These are phyloP conservation scores for Gastrolobium bilobum DNA, from an alignment of 306 rosid species.

Conservation along the genomic window DNA sequence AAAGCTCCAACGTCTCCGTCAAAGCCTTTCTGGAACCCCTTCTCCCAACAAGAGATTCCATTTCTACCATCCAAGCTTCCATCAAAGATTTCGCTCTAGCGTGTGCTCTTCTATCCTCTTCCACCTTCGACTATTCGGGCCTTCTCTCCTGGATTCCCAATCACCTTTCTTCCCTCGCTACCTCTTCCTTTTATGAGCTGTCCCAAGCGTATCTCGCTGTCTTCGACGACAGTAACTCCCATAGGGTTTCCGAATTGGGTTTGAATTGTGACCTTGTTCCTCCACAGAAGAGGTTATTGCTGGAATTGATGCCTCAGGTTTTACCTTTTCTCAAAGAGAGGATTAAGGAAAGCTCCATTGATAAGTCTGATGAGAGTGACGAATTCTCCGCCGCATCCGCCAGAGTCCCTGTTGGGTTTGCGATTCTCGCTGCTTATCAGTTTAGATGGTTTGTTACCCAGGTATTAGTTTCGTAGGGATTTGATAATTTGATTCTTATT, in stretches of 20 bases:
- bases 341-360: constrained; percentile 79
- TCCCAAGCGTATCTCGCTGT: constrained; percentile 57
- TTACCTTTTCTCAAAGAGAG: constrained; percentile 70
- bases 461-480: constrained; percentile 53
- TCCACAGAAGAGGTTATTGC: constrained; percentile 64
- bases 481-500: not conserved
- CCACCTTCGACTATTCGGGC: constrained; percentile 55
- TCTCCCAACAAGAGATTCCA: constrained; percentile 47
- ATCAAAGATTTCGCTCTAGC: constrained; percentile 76
- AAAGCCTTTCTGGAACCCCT: constrained; percentile 73
- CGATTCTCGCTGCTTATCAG: constrained; percentile 82
- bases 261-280: constrained; percentile 51
- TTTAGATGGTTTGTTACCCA: constrained; percentile 91
- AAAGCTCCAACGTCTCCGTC: constrained; percentile 58
- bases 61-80: constrained; percentile 48
- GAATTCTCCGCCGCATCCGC: constrained; percentile 89
- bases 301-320: constrained; percentile 75
- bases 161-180: constrained; percentile 60
- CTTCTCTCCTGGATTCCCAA: constrained; percentile 81
- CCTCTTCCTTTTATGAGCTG: constrained; percentile 58
- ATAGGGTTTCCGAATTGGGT: constrained; percentile 58
- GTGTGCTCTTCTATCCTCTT: constrained; percentile 72
- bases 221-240: constrained; percentile 46
- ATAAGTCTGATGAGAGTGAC: constrained; percentile 66
- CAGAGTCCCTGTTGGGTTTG: constrained; percentile 77